Conservation (phyloP, 2,329 filamentous ascomycete species). For the Biscogniauxia marginata region DNA sequence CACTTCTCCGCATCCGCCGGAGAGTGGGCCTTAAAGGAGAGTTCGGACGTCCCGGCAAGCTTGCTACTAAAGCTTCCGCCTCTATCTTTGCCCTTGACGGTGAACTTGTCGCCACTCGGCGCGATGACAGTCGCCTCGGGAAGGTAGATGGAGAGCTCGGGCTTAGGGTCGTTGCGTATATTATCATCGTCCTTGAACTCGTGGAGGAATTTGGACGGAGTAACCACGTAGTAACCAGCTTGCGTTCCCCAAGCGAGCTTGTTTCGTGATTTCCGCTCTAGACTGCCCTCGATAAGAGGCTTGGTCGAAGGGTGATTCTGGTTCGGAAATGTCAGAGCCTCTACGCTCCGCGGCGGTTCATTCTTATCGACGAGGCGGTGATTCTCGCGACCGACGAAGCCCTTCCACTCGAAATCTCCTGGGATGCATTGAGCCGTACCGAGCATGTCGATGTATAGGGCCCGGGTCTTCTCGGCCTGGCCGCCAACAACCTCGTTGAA, state of each 20-base stretch:
- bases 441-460: constrained; percentile 82
- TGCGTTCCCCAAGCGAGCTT: constrained; percentile 76
- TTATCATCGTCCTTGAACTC: constrained; percentile 94
- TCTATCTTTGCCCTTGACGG: constrained; percentile 90
- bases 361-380: constrained; percentile 76
- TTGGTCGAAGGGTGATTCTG: constrained; percentile 78
- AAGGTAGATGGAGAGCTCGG: constrained; percentile 87
- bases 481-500: constrained; percentile 79
- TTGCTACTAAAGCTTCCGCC: constrained; percentile 78
- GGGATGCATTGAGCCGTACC: constrained; percentile 73
- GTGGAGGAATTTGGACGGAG: constrained; percentile 83
- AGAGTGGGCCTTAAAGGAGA: constrained; percentile 85
- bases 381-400: constrained; percentile 71
- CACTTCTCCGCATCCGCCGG: constrained; percentile 79
- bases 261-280: constrained; percentile 89
- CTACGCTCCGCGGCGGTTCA: constrained; percentile 69
- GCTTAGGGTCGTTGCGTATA: constrained; percentile 67
- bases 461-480: constrained; percentile 78
- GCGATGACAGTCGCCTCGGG: constrained; percentile 81
- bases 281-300: constrained; percentile 79
- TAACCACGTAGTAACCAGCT: constrained; percentile 86
- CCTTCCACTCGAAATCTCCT: constrained; percentile 86
- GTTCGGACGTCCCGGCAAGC: constrained; percentile 75
- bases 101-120: constrained; percentile 79
- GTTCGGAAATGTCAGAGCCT: constrained; percentile 81